phyloP scores from a whole-genome alignment of 2,329 filamentous ascomycete species.

The Grosmannia penicillata region DNA sequence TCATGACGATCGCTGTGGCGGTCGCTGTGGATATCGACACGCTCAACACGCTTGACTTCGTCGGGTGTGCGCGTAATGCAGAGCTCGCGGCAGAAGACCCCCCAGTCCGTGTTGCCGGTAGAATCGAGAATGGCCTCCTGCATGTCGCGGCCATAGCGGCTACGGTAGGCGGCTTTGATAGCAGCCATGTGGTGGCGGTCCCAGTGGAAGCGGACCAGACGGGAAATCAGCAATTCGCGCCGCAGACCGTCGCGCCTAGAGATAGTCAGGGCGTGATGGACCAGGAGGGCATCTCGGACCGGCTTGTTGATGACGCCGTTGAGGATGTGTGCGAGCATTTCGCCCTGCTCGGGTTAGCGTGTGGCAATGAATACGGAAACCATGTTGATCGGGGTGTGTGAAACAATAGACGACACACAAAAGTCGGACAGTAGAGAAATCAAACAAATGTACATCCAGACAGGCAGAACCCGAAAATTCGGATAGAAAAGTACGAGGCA shows the following conservation, averaged over 20 bases:
- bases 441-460: not conserved
- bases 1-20: no score
- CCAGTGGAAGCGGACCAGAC: constrained; percentile 86
- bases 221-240: constrained; percentile 73
- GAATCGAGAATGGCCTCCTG: constrained; percentile 67
- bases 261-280: constrained; percentile 77
- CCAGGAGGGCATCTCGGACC: constrained; percentile 76
- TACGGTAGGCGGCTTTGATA: constrained; percentile 66
- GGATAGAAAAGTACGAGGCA: no score
- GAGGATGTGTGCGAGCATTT: constrained; percentile 85
- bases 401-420: not conserved
- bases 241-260: constrained; percentile 57
- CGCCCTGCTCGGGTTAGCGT: constrained; percentile 44
- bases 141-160: constrained; percentile 60
- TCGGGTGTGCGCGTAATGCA: constrained; percentile 47
- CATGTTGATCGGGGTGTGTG: not conserved
- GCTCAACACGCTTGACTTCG: constrained; percentile 38
- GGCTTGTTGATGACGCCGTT: constrained; percentile 95
- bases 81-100: constrained; percentile 58
- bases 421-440: constrained; percentile 1
- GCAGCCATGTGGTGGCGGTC: constrained; percentile 66
- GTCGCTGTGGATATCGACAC: constrained; percentile 15
- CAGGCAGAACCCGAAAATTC: no score
- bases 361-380: not conserved
- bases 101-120: constrained; percentile 56